phyloP scores from a whole-genome alignment of 139 green algal genomes.

The Chlorella sp. region DNA sequence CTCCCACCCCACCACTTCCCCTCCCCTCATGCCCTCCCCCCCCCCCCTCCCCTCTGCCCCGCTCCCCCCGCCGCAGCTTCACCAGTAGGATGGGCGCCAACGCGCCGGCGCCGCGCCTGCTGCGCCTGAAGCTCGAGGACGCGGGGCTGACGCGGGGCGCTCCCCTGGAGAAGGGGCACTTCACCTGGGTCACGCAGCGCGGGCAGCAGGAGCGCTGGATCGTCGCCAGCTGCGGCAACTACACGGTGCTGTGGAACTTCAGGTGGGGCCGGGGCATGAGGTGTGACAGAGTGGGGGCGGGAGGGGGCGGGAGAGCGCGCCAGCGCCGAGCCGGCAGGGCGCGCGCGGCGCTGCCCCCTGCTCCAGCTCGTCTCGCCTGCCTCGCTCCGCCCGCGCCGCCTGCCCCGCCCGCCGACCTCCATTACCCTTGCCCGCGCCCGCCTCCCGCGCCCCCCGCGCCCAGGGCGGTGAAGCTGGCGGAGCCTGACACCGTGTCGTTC shows the following conservation, averaged over 20 bases:
- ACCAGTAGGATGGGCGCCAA: slow-evolving; percentile 62
- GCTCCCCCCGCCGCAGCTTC: no score
- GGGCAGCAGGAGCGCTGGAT: slow-evolving; percentile 85
- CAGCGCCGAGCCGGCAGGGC: no score
- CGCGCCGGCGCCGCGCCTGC: slow-evolving; percentile 76
- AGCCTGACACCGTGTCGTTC: slow-evolving; percentile 52
- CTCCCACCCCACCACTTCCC: no score
- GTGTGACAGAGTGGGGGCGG: no score
- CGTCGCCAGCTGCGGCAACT: slow-evolving; percentile 76
- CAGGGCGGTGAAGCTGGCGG: slow-evolving; percentile 61
- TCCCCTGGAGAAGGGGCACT: slow-evolving; percentile 65
- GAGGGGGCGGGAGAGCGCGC: no score
- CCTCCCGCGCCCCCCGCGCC: background rate
- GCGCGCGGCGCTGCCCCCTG: no score
- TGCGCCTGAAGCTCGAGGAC: slow-evolving; percentile 76
- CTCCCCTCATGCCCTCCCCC: no score
- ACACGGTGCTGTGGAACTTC: slow-evolving; percentile 89
- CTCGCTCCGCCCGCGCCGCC: no score
- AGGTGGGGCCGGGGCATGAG: background rate
- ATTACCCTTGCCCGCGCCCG: background rate
- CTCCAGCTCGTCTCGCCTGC: no score
- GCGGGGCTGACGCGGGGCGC: slow-evolving; percentile 25
- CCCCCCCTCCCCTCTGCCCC: no score
- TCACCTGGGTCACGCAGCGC: slow-evolving; percentile 89
- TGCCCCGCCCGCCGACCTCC: no score